These are phyloP conservation scores for Pleurotus salmoneostramineus DNA, from an alignment of 768 basidiomycete genomes.

Conservation along the genomic window DNA sequence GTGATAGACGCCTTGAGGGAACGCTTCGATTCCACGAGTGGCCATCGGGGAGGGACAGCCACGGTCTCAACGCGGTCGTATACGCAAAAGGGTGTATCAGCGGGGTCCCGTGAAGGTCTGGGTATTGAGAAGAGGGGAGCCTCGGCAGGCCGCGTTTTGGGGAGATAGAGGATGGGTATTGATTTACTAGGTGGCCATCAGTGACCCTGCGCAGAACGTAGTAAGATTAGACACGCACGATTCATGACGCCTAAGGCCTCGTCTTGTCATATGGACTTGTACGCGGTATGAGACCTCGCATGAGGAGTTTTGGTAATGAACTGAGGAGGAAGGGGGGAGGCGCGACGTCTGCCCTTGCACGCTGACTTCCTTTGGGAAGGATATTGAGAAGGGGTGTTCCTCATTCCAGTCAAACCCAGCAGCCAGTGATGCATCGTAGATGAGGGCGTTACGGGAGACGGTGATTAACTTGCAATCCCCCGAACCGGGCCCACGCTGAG, in stretches of 20 bases:
- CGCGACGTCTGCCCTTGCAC: slow-evolving; percentile 17
- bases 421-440: slow-evolving; percentile 20
- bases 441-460: slow-evolving; percentile 20
- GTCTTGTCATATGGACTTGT: slow-evolving; percentile 33
- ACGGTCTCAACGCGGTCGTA: slow-evolving; percentile 27
- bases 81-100: slow-evolving; percentile 14
- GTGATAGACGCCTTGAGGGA: slow-evolving; percentile 5
- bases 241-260: slow-evolving; percentile 33
- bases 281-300: slow-evolving; percentile 31
- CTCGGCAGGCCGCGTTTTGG: slow-evolving; percentile 33
- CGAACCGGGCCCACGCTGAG: slow-evolving; percentile 22
- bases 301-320: slow-evolving; percentile 22
- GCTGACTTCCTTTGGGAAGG: slow-evolving; percentile 30
- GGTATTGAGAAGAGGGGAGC: slow-evolving; percentile 29
- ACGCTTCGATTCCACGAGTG: neutral
- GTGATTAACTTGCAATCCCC: slow-evolving; percentile 22
- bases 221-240: slow-evolving; percentile 22
- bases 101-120: slow-evolving; percentile 16
- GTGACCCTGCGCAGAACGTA: neutral
- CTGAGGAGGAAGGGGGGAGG: slow-evolving; percentile 35
- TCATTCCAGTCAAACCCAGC: slow-evolving; percentile 17
- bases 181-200: slow-evolving; percentile 16
- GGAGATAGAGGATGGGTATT: slow-evolving; percentile 38
- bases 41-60: slow-evolving; percentile 16
- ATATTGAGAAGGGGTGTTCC: slow-evolving; percentile 31